These are phyloP conservation scores for Aureobasidium lini DNA, from an alignment of 2,329 filamentous ascomycete genomes.

Conservation along the genomic window DNA sequence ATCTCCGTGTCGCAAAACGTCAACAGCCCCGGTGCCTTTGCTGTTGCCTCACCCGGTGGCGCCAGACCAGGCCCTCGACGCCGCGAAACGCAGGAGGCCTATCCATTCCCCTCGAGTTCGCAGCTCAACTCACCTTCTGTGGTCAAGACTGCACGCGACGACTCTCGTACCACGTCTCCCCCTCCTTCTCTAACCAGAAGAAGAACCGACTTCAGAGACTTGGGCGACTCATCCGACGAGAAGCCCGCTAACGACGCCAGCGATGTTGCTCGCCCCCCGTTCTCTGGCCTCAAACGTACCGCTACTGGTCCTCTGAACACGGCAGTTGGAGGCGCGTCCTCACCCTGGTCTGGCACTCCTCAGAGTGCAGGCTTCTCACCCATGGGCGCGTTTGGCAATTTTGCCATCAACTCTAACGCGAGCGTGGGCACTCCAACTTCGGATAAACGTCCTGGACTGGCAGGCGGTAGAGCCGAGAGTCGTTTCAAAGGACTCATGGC, in stretches of 20 bases:
- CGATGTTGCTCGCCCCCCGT: conserved; percentile 31
- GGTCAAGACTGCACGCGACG: conserved; percentile 49
- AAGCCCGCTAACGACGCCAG: conserved; percentile 30
- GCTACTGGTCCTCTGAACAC: conserved; percentile 47
- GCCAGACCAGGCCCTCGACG: conserved; percentile 69
- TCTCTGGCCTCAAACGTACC: conserved; percentile 50
- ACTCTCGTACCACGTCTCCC: conserved; percentile 50
- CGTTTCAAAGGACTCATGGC: conserved; percentile 78
- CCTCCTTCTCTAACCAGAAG: conserved; percentile 54
- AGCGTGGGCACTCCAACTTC: conserved; percentile 42
- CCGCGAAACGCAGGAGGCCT: conserved; percentile 74
- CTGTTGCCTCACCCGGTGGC: conserved; percentile 64
- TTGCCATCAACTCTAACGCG: conserved; percentile 56
- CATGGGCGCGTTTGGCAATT: conserved; percentile 85
- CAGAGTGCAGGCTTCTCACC: conserved; percentile 58
- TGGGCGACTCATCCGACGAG: conserved; percentile 26
- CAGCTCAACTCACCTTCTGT: conserved; percentile 42
- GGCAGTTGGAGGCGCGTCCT: conserved; percentile 41
- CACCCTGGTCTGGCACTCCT: conserved; percentile 53
- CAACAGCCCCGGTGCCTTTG: conserved; percentile 56
- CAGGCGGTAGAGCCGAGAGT: conserved; percentile 65
- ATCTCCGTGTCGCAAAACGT: conserved; percentile 66
- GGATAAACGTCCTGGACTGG: conserved; percentile 66
- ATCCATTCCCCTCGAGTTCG: conserved; percentile 39
- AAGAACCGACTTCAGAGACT: conserved; percentile 55